Conservation (phyloP, 371 early-diverging fungal species). For the Mortierella sp. region DNA sequence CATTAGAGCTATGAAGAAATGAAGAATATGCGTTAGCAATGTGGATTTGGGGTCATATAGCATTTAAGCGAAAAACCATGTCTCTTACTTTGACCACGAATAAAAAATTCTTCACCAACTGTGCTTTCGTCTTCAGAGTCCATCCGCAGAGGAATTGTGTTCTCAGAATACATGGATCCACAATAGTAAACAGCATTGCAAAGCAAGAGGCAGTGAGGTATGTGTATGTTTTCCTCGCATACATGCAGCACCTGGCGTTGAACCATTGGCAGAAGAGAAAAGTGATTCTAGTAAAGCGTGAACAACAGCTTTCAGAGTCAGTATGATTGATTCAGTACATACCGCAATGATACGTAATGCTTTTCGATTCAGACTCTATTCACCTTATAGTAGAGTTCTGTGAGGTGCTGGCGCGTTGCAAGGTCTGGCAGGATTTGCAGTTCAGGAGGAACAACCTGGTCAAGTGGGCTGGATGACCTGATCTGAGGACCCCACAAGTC, state of each 20-base stretch:
- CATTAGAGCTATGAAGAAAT: conserved; percentile 21
- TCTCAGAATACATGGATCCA: conserved; percentile 48
- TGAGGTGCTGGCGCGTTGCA: conserved; percentile 20
- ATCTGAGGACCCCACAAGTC: conserved; percentile 47
- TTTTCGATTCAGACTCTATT: not conserved
- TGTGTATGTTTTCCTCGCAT: conserved; percentile 48
- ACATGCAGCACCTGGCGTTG: conserved; percentile 45
- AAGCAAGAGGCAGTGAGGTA: conserved; percentile 47
- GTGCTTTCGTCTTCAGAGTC: conserved; percentile 43
- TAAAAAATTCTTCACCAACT: conserved; percentile 51
- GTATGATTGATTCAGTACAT: not conserved
- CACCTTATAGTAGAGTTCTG: conserved; percentile 47
- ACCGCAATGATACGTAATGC: not conserved
- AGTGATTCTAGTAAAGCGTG: conserved; percentile 34
- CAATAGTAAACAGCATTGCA: conserved; percentile 55
- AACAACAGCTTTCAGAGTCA: not conserved
- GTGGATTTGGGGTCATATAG: not conserved
- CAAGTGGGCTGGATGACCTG: conserved; percentile 14
- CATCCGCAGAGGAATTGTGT: conserved; percentile 31
- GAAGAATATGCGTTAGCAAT: not conserved
- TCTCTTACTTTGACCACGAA: conserved; percentile 48
- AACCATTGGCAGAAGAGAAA: conserved; percentile 41
- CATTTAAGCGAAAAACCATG: not conserved
- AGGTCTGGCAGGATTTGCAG: conserved; percentile 32
- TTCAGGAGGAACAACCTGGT: conserved; percentile 22